Conservation (phyloP, 176 grass and related monocot genomes). For the Pontederia crassipes region DNA sequence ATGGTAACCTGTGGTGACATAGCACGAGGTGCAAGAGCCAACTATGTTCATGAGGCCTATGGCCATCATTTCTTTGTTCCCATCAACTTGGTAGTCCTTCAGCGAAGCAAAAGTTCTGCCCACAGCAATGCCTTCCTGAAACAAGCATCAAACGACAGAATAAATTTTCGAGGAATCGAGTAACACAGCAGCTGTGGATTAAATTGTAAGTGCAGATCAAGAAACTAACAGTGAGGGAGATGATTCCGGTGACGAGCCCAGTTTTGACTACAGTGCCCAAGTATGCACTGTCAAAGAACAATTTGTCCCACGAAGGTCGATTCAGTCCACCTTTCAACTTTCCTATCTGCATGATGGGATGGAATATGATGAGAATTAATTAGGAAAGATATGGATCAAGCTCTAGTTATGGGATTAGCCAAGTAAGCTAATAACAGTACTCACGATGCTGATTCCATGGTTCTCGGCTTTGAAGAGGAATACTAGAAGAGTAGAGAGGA, state of each 20-base stretch:
- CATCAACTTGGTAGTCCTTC: constrained; percentile 81
- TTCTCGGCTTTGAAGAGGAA: constrained; percentile 82
- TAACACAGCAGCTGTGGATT: neutral
- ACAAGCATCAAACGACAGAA: neutral
- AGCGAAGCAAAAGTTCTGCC: constrained; percentile 92
- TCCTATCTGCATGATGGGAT: constrained; percentile 45
- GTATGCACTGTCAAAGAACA: constrained; percentile 56
- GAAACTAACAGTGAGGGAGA: constrained; percentile 74
- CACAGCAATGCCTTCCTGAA: constrained; percentile 83
- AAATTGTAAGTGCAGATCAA: no score
- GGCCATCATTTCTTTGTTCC: constrained; percentile 99
- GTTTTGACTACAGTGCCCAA: constrained; percentile 62
- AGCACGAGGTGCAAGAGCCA: constrained; percentile 97
- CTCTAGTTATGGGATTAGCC: neutral
- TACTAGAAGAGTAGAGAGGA: constrained; percentile 73
- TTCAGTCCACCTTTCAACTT: constrained; percentile 75
- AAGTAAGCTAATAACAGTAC: constrained; percentile 2
- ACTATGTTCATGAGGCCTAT: constrained; percentile 97
- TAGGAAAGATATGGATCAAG: neutral
- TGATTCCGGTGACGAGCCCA: constrained; percentile 70
- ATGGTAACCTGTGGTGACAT: constrained; percentile 66
- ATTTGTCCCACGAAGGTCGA: constrained; percentile 72
- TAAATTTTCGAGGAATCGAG: neutral
- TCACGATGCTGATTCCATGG: constrained; percentile 78
- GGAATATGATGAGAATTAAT: neutral